Evolutionary conservation across 2,329 filamentous ascomycete genomes (phyloP).

Genomic region (Calonectria montana): DNA sequence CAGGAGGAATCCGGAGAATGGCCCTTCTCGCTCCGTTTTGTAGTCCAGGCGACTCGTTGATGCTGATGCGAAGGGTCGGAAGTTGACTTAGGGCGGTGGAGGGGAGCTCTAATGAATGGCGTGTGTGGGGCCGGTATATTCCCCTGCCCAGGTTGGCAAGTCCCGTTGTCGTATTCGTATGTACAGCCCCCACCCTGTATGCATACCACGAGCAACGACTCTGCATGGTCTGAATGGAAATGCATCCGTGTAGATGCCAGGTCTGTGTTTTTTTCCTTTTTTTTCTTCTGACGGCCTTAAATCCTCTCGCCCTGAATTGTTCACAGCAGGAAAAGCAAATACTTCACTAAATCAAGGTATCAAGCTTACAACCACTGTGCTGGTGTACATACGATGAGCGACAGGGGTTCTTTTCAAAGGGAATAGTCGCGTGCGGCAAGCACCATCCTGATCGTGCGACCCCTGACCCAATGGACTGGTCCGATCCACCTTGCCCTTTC

Average conservation of each 20-base stretch:
- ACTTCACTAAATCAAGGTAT: neutral
- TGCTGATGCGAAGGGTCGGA: neutral
- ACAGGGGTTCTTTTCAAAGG: neutral
- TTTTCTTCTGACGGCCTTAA: too few relatives aligned
- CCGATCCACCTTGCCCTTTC: neutral
- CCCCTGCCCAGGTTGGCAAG: neutral
- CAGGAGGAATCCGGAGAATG: neutral
- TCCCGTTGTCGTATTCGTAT: conserved; percentile 6
- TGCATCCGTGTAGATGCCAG: neutral
- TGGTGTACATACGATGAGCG: neutral
- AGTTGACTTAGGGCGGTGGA: conserved; percentile 6
- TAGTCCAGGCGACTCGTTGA: neutral
- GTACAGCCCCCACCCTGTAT: neutral
- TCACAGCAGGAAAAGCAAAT: neutral
- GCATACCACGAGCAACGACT: neutral
- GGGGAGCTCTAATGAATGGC: conserved; percentile 3
- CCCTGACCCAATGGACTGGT: neutral
- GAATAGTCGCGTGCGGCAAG: neutral
- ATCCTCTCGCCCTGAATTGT: too few relatives aligned
- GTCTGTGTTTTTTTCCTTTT: too few relatives aligned
- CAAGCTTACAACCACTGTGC: neutral
- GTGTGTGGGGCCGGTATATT: neutral
- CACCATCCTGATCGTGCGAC: neutral
- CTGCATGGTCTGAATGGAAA: neutral
- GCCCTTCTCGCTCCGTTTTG: neutral